A percentile compares a stretch with the other conserved stretches of the same genome.
phyloP scores from a whole-genome alignment of 176 grass and related monocot species.

The Calamus simplicifolius region DNA sequence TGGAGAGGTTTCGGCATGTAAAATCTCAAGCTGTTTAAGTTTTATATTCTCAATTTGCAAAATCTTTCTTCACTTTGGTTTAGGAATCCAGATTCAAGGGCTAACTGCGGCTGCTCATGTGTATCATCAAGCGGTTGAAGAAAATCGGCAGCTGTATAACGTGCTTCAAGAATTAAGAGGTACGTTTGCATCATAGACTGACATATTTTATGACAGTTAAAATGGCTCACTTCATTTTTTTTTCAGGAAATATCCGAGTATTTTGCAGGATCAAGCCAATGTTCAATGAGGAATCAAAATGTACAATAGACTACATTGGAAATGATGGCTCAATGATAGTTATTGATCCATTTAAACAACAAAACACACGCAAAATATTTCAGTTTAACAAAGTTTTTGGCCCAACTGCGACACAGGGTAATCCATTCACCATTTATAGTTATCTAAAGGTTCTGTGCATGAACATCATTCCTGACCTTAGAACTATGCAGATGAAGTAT shows the following conservation, averaged over 20 bases:
- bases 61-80: not conserved
- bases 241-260: conserved; percentile 85
- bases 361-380: conserved; percentile 63
- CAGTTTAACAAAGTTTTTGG: conserved; percentile 83
- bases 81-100: conserved; percentile 45
- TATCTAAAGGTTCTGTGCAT: too few species aligned
- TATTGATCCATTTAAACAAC: conserved; percentile 59
- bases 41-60: too few species aligned
- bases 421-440: not conserved
- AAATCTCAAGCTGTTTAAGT: too few species aligned
- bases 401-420: conserved; percentile 69
- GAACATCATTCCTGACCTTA: not conserved
- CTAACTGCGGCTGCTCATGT: conserved; percentile 53
- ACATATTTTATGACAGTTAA: too few species aligned
- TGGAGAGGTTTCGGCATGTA: too few species aligned
- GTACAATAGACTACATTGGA: conserved; percentile 63
- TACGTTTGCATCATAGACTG: conserved; percentile 19
- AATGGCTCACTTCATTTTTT: conserved; percentile 25
- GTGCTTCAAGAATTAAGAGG: conserved; percentile 81
- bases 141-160: conserved; percentile 88
- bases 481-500: conserved; percentile 67
- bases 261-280: conserved; percentile 80
- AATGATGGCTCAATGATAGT: conserved; percentile 86
- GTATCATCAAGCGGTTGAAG: conserved; percentile 70
- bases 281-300: conserved; percentile 34